Base-by-base conservation (phyloP, 257 asterid genomes). In the Lycium ferocissimum region DNA sequence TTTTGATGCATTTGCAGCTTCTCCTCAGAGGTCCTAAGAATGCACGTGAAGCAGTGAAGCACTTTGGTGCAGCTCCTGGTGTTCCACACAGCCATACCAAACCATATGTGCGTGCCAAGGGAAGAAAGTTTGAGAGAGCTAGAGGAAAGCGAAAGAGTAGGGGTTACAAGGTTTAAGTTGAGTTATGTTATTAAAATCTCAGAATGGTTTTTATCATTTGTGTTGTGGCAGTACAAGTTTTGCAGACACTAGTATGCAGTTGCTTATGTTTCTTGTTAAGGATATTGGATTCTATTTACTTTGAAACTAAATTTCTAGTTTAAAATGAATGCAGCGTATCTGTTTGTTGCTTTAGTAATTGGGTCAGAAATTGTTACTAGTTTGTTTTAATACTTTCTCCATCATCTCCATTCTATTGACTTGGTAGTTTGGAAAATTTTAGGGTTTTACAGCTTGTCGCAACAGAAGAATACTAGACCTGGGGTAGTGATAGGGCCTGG, bases 21-120 rank as follows among this genome's bases (percentile, higher is more conserved):
- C 97, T 96, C 40, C 90, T 96, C 80, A 92, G 99, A 85, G 98
- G 99, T 14, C 91, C 98, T 1, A 85, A 93, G 79, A 96, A 94
- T 84, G 90, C 99, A 20, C 97, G 99, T 57, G 99, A 96, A 89
- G 98, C 98, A 51, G 98, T 94, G 85, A 96, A 88, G 89, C 99
- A 96, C 92, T 96, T 96, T 85, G 99, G 99, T n/a, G 96, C 98
- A n/a, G 99, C 99, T 61, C 99, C 99, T 35, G 99, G 99, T 88
- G 99, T 96, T 22, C 99, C 99, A 2, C 98, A 93, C 93, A 96
- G 99, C 86, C 98, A 94, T 89, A 92, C 98, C 86, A 96, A 96
- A 90, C 99, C 98, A 3, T 96, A 92, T 67, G 98, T 96, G 65
- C 93, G 99, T 67, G 56, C 99, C 20, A 93, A 94, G 93, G 99